These are phyloP conservation scores for Apiospora koreana DNA, from an alignment of 2,329 filamentous ascomycete genomes.

Conservation along the genomic window DNA sequence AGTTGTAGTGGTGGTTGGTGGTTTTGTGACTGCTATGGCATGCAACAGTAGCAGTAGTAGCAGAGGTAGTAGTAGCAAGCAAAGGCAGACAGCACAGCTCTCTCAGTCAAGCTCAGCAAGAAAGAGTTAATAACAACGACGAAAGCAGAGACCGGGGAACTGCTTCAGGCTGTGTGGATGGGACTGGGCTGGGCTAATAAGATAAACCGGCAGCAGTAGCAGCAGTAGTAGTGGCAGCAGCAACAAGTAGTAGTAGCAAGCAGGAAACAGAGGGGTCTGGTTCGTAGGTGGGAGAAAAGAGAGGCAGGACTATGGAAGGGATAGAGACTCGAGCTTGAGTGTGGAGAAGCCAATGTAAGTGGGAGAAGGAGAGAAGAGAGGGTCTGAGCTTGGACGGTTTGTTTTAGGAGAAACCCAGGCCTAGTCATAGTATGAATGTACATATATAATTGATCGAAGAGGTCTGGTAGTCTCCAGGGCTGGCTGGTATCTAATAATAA, in stretches of 20 bases:
- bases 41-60: neutral
- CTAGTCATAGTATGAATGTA: neutral
- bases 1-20: neutral
- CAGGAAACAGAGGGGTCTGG: conserved; percentile 7
- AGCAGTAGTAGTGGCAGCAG: neutral
- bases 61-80: neutral
- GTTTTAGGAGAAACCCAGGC: conserved; percentile 2
- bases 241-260: neutral
- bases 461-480: no score
- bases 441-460: neutral
- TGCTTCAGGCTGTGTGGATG: neutral
- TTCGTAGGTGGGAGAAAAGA: conserved; percentile 11
- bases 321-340: conserved; percentile 7
- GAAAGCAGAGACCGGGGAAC: conserved; percentile 2
- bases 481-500: no score
- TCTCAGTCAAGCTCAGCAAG: neutral
- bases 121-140: conserved; percentile 8
- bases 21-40: neutral
- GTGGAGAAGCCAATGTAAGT: conserved; percentile 9
- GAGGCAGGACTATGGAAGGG: conserved; percentile 10
- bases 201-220: neutral
- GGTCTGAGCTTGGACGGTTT: conserved; percentile 5
- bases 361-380: conserved; percentile 1
- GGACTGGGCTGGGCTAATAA: conserved; percentile 8
- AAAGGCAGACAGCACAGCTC: neutral